A percentile compares a stretch with the other conserved stretches of the same genome.
Evolutionary conservation across 2,329 filamentous ascomycete genomes (phyloP).

Genomic region (Exophiala viscosa): DNA sequence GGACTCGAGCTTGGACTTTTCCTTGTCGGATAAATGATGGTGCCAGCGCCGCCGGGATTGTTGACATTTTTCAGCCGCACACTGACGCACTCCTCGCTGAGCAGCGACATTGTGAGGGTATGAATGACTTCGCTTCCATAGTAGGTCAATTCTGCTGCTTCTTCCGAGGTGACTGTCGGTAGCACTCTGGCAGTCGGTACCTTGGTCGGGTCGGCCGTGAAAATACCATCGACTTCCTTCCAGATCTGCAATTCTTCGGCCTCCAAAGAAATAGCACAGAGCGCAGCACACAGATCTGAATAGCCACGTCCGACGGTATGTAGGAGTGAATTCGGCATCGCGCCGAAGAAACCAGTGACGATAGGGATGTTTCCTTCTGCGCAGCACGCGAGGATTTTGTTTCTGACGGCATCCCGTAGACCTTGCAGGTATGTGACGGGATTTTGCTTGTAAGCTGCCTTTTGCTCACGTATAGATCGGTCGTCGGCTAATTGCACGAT

Average conservation of each 20-base stretch:
- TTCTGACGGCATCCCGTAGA: background rate
- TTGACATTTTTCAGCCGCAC: constrained; percentile 68
- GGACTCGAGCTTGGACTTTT: background rate
- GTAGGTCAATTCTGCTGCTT: constrained; percentile 92
- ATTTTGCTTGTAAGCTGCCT: constrained; percentile 1
- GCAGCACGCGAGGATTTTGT: background rate
- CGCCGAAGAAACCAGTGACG: constrained; percentile 90
- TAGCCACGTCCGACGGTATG: constrained; percentile 94
- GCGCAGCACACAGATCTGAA: constrained; percentile 89
- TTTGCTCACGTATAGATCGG: constrained; percentile 1
- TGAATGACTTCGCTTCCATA: constrained; percentile 96
- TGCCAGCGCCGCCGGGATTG: constrained; percentile 60
- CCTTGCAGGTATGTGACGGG: background rate
- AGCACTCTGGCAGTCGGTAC: constrained; percentile 85
- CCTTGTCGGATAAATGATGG: constrained; percentile 65
- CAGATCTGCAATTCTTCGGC: constrained; percentile 91
- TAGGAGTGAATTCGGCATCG: constrained; percentile 83
- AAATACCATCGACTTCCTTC: constrained; percentile 98
- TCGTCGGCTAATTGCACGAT: constrained; percentile 3
- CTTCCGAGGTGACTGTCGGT: constrained; percentile 80
- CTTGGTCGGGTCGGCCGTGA: constrained; percentile 78
- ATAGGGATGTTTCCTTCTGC: constrained; percentile 63
- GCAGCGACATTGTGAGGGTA: constrained; percentile 96
- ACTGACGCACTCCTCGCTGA: constrained; percentile 60
- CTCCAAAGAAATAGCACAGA: constrained; percentile 78